A percentile compares a stretch with the other conserved stretches of the same genome.
Evolutionary conservation across 2,329 filamentous ascomycete species (phyloP).

Genomic region (Venturia pyrina): DNA sequence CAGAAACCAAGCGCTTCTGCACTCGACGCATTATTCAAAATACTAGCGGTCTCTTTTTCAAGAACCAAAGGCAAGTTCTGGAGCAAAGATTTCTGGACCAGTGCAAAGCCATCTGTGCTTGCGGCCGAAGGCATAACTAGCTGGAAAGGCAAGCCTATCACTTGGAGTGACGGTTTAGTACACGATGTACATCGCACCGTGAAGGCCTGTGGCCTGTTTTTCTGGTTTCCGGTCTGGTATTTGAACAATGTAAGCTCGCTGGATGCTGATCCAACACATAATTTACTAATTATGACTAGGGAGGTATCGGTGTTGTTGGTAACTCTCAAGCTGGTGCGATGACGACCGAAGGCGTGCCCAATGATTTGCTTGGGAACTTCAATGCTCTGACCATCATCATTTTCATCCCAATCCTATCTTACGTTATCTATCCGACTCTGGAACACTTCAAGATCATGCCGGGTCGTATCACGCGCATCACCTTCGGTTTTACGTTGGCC

Average conservation of each 20-base stretch:
- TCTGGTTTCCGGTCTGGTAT: conserved; percentile 29
- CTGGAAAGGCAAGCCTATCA: conserved; percentile 14
- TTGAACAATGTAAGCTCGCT: conserved; percentile 23
- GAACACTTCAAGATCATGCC: conserved; percentile 33
- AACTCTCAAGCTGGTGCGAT: conserved; percentile 31
- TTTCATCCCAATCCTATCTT: conserved; percentile 37
- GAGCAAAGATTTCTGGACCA: conserved; percentile 24
- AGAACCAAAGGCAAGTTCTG: conserved; percentile 26
- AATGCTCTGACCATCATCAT: conserved; percentile 41
- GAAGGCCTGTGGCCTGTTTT: conserved; percentile 26
- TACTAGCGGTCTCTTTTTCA: conserved; percentile 24
- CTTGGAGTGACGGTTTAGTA: conserved; percentile 27
- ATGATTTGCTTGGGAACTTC: conserved; percentile 42
- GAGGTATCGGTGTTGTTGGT: conserved; percentile 31
- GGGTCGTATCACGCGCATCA: conserved; percentile 40
- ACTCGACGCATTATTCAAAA: conserved; percentile 24
- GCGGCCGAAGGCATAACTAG: conserved; percentile 13
- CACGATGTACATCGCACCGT: conserved; percentile 27
- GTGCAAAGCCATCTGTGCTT: conserved; percentile 22
- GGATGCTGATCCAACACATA: not conserved
- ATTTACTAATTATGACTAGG: not conserved
- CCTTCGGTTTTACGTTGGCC: conserved; percentile 42
- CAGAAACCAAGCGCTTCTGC: conserved; percentile 25
- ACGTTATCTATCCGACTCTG: conserved; percentile 38
- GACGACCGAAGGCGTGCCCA: conserved; percentile 35